These are phyloP conservation scores for Cutaneotrichosporon sp. DNA, from an alignment of 1,284 basidiomycete genomes.

Conservation along the genomic window DNA sequence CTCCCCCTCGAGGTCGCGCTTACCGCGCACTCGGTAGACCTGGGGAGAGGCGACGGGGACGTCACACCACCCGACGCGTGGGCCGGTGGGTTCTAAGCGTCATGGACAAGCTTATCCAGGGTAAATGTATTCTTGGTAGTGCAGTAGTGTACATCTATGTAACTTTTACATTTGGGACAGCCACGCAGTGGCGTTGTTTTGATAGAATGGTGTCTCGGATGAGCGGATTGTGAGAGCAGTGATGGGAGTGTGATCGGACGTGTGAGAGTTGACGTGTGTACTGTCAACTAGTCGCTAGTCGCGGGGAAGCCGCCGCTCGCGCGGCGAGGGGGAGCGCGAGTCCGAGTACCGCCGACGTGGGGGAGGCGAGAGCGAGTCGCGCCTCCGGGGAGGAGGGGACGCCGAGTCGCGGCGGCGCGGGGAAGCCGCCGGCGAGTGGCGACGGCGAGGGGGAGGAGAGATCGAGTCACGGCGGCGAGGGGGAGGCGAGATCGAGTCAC, in stretches of 20 bases:
- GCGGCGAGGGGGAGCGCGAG: not conserved
- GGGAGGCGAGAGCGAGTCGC: not conserved
- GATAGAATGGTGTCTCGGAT: too few species aligned
- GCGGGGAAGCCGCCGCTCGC: not conserved
- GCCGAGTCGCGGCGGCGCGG: not conserved
- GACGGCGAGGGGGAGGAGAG: not conserved
- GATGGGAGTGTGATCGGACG: too few species aligned
- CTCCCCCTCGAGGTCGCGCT: conserved; percentile 3
- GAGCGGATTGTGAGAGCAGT: too few species aligned
- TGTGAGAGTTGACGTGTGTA: not conserved
- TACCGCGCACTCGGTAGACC: not conserved
- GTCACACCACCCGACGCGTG: conserved; percentile 5
- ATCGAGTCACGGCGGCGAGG: not conserved
- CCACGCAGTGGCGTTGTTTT: too few species aligned
- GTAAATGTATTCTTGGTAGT: not conserved
- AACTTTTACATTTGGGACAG: conserved; percentile 1
- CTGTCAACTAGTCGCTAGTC: not conserved
- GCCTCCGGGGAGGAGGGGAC: not conserved
- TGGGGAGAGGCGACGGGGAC: not conserved
- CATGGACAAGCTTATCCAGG: not conserved
- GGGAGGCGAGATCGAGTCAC: not conserved
- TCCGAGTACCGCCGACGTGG: not conserved
- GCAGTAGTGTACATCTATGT: conserved; percentile 9
- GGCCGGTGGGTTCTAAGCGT: conserved; percentile 1
- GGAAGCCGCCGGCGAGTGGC: not conserved